A percentile compares a stretch with the other conserved stretches of the same genome.
Conservation (phyloP, 2,329 filamentous ascomycete genomes). For the Diaporthe capsici region DNA sequence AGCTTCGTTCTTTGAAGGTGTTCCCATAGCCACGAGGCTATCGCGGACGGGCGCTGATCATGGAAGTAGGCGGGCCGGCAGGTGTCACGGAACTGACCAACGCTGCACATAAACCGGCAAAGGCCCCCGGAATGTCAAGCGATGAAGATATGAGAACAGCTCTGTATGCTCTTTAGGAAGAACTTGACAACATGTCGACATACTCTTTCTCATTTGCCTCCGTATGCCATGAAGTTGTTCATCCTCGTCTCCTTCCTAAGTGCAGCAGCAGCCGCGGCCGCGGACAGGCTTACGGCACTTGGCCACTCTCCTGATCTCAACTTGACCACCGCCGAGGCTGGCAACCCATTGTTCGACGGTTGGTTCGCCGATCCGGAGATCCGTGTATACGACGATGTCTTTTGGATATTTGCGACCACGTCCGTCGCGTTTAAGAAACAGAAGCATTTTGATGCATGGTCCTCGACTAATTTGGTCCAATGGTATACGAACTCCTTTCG, state of each 20-base stretch:
- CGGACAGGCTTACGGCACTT: not conserved
- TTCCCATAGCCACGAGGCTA: not conserved
- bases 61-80: not conserved
- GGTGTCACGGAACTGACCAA: not conserved
- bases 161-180: not conserved
- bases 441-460: conserved; percentile 65
- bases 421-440: conserved; percentile 61
- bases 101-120: not conserved
- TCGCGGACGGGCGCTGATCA: not conserved
- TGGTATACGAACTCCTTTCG: conserved; percentile 57
- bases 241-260: not conserved
- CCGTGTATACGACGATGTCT: conserved; percentile 59
- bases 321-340: conserved; percentile 17
- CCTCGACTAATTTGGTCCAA: conserved; percentile 60
- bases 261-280: not conserved
- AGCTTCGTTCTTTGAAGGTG: not conserved
- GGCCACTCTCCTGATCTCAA: not conserved
- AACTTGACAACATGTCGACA: too few species aligned
- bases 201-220: not conserved
- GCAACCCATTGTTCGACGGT: conserved; percentile 20
- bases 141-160: not conserved
- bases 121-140: not conserved
- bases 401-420: conserved; percentile 63
- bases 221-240: not conserved
- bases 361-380: conserved; percentile 64